A percentile compares a stretch with the other conserved stretches of the same genome.
Conservation (phyloP, 176 grass and related monocot species). For the Cenchrus purpureus region DNA sequence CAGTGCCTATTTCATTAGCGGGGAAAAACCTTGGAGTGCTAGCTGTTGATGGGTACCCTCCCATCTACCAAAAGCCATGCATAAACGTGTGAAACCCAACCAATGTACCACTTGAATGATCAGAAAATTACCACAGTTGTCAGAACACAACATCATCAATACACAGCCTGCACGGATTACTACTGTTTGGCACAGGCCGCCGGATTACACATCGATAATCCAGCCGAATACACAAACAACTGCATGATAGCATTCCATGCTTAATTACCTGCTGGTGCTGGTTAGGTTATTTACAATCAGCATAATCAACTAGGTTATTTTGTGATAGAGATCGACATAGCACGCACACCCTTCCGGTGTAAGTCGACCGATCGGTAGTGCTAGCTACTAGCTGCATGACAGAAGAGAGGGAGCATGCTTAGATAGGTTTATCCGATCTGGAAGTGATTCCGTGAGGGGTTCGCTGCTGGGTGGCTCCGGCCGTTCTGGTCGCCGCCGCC, state of each 20-base stretch:
- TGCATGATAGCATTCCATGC: background rate
- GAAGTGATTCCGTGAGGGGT: constrained; percentile 60
- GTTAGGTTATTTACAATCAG: constrained; percentile 27
- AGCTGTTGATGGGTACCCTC: too few species aligned
- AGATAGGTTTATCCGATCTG: constrained; percentile 74
- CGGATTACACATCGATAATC: constrained; percentile 40
- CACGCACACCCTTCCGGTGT: constrained; percentile 2
- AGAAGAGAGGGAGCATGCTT: constrained; percentile 99
- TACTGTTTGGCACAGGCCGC: constrained; percentile 13
- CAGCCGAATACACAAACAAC: background rate
- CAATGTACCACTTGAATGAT: constrained; percentile 8
- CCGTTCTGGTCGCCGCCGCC: constrained; percentile 54
- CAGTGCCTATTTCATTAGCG: too few species aligned
- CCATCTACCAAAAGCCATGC: too few species aligned
- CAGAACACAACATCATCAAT: constrained; percentile 27
- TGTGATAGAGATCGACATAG: constrained; percentile 11
- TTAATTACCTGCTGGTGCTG: constrained; percentile 24
- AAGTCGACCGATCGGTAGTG: background rate
- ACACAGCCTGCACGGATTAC: background rate
- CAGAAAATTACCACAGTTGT: constrained; percentile 36
- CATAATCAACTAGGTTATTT: background rate
- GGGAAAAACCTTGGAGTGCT: too few species aligned
- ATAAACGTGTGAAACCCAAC: too few species aligned
- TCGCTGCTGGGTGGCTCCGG: constrained; percentile 51
- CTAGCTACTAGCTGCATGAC: constrained; percentile 61